These are phyloP conservation scores for Skeletonema menzelii DNA, from an alignment of 108 stramenopile species.

Conservation along the genomic window DNA sequence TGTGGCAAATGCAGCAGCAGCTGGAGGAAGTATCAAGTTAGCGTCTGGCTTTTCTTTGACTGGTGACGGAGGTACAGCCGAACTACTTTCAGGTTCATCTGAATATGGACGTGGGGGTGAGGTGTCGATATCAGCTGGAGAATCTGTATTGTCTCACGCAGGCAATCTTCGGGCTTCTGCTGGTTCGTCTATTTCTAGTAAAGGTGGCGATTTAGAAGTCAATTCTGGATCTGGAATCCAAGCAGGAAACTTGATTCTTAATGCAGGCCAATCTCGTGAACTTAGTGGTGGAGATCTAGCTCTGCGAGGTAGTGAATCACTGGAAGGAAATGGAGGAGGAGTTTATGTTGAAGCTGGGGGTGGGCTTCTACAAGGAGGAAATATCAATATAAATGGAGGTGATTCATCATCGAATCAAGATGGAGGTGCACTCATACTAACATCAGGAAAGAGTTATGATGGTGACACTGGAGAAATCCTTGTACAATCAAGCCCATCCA, in stretches of 20 bases:
- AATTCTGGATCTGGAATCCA: background rate
- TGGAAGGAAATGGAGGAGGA: background rate
- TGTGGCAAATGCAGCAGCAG: background rate
- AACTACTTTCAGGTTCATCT: background rate
- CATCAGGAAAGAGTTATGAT: background rate
- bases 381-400: background rate
- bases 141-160: background rate
- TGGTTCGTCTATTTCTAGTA: background rate
- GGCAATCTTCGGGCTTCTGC: background rate
- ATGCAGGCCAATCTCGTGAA: background rate
- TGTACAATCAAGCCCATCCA: background rate
- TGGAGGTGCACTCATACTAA: background rate
- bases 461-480: background rate
- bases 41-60: constrained; percentile 16
- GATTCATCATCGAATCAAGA: background rate
- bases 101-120: background rate
- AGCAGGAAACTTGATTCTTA: background rate
- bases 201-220: background rate
- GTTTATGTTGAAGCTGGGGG: background rate
- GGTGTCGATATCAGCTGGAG: background rate
- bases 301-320: background rate
- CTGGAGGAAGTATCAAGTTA: constrained; percentile 7
- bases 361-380: background rate
- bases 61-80: constrained; percentile 7
- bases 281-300: background rate